phyloP scores from a whole-genome alignment of 306 rosid genomes.

The Quercus dentata region DNA sequence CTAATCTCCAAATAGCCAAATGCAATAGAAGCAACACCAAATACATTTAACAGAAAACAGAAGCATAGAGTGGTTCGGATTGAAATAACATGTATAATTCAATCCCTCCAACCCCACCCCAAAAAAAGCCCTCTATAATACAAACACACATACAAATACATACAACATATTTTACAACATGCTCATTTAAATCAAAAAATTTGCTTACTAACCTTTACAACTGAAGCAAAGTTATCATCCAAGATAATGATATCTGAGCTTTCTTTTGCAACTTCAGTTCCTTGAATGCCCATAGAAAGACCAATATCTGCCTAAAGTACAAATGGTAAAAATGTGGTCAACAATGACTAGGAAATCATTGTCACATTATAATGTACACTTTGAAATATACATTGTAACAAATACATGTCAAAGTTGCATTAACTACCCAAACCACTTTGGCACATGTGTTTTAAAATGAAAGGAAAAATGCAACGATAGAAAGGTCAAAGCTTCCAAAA shows the following conservation, averaged over 20 bases:
- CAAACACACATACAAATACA: neutral
- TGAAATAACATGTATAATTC: neutral
- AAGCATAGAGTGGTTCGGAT: neutral
- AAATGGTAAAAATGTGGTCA: conserved; percentile 38
- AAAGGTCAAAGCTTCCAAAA: neutral
- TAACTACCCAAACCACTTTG: neutral
- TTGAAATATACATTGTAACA: neutral
- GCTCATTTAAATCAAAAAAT: conserved; percentile 12
- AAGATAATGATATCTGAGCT: conserved; percentile 95
- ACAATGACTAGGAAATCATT: conserved; percentile 21
- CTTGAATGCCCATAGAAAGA: conserved; percentile 98
- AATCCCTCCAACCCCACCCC: neutral
- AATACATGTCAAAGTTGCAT: conserved; percentile 6
- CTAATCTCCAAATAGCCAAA: neutral
- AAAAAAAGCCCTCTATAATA: neutral
- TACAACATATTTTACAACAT: neutral
- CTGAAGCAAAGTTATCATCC: conserved; percentile 95
- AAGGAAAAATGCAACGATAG: neutral
- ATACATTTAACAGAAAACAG: neutral
- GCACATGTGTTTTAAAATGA: neutral
- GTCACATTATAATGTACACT: neutral
- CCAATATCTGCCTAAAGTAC: conserved; percentile 97
- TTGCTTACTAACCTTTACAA: conserved; percentile 67
- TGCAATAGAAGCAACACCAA: neutral
- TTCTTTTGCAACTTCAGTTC: conserved; percentile 99